phyloP scores from a whole-genome alignment of 176 grass and related monocot genomes.

The Tillandsia leiboldiana region DNA sequence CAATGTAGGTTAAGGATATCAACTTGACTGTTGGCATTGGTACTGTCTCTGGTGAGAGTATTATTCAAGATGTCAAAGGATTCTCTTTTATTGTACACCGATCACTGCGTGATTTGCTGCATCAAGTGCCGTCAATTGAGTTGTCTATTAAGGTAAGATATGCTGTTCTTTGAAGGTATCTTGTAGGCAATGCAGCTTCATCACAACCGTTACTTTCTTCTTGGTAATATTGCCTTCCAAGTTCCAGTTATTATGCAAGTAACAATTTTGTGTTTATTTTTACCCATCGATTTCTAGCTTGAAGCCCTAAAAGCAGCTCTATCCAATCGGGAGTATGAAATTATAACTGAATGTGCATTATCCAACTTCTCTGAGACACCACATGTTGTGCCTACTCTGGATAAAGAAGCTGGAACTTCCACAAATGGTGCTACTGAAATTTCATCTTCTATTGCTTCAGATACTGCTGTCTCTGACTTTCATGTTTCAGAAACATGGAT shows the following conservation, averaged over 20 bases:
- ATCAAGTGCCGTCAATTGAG: conserved; percentile 73
- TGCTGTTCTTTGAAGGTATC: conserved; percentile 14
- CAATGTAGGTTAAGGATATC: conserved; percentile 73
- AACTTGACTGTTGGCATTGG: conserved; percentile 85
- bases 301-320: conserved; percentile 84
- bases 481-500: conserved; percentile 52
- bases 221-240: not conserved
- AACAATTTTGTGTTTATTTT: conserved; percentile 5
- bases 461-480: conserved; percentile 31
- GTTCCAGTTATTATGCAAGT: not conserved
- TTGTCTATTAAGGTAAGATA: conserved; percentile 66
- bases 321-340: conserved; percentile 89
- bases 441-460: conserved; percentile 38
- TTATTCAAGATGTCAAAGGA: conserved; percentile 93
- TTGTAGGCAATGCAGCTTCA: conserved; percentile 9
- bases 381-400: conserved; percentile 54
- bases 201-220: not conserved
- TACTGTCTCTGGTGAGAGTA: conserved; percentile 59
- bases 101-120: conserved; percentile 82
- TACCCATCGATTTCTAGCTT: conserved; percentile 33
- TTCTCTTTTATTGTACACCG: conserved; percentile 62
- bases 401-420: conserved; percentile 36
- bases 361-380: conserved; percentile 91
- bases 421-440: conserved; percentile 30
- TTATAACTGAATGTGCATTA: conserved; percentile 76